Base-by-base conservation (phyloP, 768 basidiomycete genomes). In the Rhodotorula graminis region DNA sequence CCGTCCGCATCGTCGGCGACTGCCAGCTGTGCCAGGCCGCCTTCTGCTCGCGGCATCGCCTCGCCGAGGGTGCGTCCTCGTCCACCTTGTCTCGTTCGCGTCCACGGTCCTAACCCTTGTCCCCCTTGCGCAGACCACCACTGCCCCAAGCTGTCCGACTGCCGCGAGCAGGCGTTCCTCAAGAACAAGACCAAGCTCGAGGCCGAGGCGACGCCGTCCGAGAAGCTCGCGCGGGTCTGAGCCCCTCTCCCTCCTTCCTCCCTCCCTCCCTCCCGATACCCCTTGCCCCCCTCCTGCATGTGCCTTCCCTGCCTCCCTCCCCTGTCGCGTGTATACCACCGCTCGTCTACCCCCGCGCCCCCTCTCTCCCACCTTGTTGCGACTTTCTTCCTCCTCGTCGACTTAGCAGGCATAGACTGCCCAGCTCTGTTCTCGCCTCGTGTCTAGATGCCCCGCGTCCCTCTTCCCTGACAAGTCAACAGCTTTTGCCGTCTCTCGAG, bases 101-200 rank as follows among this genome's bases (percentile, higher is more conserved):
- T n/a, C n/a, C n/a, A n/a, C n/a, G n/a, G n/a, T n/a, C n/a, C 50
- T 67, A 65, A 66, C 61, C 25, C 14, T 33, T n/a, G n/a, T n/a
- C 44, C 23, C 3, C 21, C 23, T 37, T 14, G 18, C 5, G 19
- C 62, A 68, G 90, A 91, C 77, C 92, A 94, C 81, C 85, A 85
- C 67, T 94, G 92, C 83, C 85, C 86, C 76, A 89, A 92, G 72
- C 83, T 94, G 73, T 88, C 90, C 80, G 88, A 88, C 81, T 93
- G 92, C 83, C 84, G 89, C 74, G 89, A 91, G 81, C 89, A 91
- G 81, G 92, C 92, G 29, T 93, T 92, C 80, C 87, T 91, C 76
- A 85, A 86, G 79, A 93, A 93, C 84, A 92, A 93, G 87, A 61
- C 33, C 25, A 25, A 90, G 83, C 83, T 93, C 69, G 91, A 92